Evolutionary conservation across 805 yeast species (phyloP).

Genomic region (Metschnikowia picachoensis): DNA sequence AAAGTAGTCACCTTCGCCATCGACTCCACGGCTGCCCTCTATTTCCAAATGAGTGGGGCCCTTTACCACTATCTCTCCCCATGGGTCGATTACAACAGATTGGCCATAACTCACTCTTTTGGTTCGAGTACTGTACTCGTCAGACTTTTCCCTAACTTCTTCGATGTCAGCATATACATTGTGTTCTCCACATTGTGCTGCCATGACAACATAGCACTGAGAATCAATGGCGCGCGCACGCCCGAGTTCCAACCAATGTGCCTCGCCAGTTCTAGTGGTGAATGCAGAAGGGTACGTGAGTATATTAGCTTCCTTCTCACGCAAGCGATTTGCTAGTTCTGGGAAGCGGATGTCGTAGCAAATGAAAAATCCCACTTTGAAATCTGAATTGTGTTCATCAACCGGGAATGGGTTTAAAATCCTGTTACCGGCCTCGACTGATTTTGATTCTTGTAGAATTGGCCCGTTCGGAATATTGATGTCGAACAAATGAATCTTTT

Average conservation of each 20-base stretch:
- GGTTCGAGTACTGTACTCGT: constrained; percentile 15
- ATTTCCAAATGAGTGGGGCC: constrained; percentile 29
- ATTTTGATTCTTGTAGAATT: constrained; percentile 66
- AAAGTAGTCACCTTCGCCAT: constrained; percentile 35
- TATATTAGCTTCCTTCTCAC: constrained; percentile 70
- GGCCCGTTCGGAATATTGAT: constrained; percentile 83
- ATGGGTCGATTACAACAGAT: constrained; percentile 82
- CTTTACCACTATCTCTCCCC: constrained; percentile 75
- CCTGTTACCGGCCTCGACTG: constrained; percentile 74
- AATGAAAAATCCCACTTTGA: constrained; percentile 62
- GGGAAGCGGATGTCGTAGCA: constrained; percentile 91
- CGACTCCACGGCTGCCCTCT: constrained; percentile 11
- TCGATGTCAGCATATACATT: constrained; percentile 41
- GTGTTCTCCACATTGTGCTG: constrained; percentile 84
- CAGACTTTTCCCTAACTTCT: constrained; percentile 18
- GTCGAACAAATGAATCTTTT: constrained; percentile 86
- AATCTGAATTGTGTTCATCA: constrained; percentile 2
- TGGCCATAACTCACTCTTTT: constrained; percentile 80
- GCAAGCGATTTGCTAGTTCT: constrained; percentile 58
- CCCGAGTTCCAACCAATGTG: constrained; percentile 84
- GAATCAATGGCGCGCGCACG: constrained; percentile 84
- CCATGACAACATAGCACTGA: constrained; percentile 82
- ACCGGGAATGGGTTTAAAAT: constrained; percentile 30
- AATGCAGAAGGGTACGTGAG: constrained; percentile 89
- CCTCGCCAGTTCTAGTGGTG: constrained; percentile 84